Evolutionary conservation across 345 rosid genomes (phyloP), one percentile per base, ranked within the genome.

Genomic region (Zanthoxylum bungeanum): DNA sequence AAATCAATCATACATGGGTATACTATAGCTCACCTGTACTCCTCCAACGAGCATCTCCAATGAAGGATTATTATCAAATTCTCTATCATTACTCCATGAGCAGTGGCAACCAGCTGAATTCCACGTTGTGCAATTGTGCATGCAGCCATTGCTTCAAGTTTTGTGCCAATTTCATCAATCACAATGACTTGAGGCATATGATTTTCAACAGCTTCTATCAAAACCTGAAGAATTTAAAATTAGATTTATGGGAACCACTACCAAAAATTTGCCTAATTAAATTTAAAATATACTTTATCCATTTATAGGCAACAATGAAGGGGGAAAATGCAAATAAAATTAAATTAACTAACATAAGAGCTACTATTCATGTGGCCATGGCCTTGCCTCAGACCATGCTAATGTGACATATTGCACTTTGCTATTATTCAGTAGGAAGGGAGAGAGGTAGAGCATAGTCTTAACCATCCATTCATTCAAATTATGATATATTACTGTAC

Each of bases 101-200:
- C 94, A 62, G 96, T 89, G 36, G 97, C 98, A 66, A 93, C 98
- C 57, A 93, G 83, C 82, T 93, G 96, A 75, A 93, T 91, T 69
- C 97, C 98, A 69, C 96, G 94, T 70, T 93, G 97, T 70, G 97
- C 96, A 76, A 93, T 93, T 11, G 98, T 91, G 77, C 97, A 87
- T 71, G 91, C 98, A 73, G 98, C 98, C 73, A 91, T 73, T 9
- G 94, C 97, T 85, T 93, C 97, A 73, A 91, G 98, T 82, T 88
- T 91, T 79, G 97, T 93, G 53, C 96, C 92, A 78, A 91, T 90
- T 83, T 91, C 98, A 89, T 93, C 97, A 68, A 91, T 93, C 77
- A 91, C 96, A 70, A 88, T 87, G 73, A 91, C 97, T 87, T 91
- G 96, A 6, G 96, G 98, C 96, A 93, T 91, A 71, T 93, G 98